Base-by-base conservation (phyloP, 345 rosid species). In the Noccaea caerulescens region DNA sequence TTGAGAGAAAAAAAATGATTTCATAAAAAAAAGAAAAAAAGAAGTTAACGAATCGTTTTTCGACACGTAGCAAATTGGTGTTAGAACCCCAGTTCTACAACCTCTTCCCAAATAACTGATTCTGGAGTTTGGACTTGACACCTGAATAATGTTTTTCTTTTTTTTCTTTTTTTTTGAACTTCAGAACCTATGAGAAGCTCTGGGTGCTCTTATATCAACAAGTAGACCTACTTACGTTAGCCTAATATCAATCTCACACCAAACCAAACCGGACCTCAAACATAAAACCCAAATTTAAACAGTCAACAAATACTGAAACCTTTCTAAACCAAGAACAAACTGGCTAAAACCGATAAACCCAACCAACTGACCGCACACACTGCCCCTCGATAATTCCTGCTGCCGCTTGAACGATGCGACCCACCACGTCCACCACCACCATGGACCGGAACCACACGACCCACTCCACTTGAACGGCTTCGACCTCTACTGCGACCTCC, bases 241-340 rank as follows among this genome's bases (percentile, higher is more conserved):
- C n/a, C n/a, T n/a, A n/a, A n/a, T n/a, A 52, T 27, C 27, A 18
- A 66, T 66, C 18, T 39, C 52, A 18, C 33, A 20, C 55, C 63
- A 18, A 18, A 43, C n/a, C 13, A 68, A 8, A 56, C 34, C 10
- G 20, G 4, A 43, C 11, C 10, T 18, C 37, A 45, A 43, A 67
- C 50, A 42, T 23, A 59, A 39, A 12, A 46, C n/a, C 20, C 32
- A 63, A 16, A 32, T 1, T 13, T 16, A 8, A 44, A 55, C 38
- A 23, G 70, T 14, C 3, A 30, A 67, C 5, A 23, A n/a, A 25
- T 49, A 52, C 36, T 27, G 11, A 36, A 16, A 41, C 10, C 63
- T 16, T 72, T 44, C 4, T 30, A 55, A 66, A 66, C 72, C 60
- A 73, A 58, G 13, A 56, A 18, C 30, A 73, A 59, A 50, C 60